Percentiles rank a stretch among this genome's conserved stretches.
These are phyloP conservation scores for Chrysanthemum makinoi DNA, from an alignment of 129 eudicot species.

Conservation along the genomic window DNA sequence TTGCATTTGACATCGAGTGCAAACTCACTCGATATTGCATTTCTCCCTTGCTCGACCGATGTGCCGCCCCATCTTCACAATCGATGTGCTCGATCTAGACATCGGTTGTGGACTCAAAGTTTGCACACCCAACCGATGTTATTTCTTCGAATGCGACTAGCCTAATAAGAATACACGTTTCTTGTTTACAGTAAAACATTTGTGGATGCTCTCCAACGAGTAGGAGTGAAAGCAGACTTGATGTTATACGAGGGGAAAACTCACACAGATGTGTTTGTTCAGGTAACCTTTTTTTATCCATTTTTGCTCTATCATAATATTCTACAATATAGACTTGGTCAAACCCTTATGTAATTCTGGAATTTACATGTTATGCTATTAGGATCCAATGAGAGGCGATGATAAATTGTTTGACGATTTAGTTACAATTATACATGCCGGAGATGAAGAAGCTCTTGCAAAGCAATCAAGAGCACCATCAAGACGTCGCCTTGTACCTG, in stretches of 20 bases:
- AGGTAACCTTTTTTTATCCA: constrained; percentile 42
- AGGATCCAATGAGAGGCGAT: constrained; percentile 99
- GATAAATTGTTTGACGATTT: constrained; percentile 85
- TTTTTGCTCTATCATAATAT: neutral
- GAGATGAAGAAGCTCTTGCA: constrained; percentile 65
- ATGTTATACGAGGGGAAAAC: constrained; percentile 84
- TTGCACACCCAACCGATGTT: too few relatives aligned
- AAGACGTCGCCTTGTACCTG: constrained; percentile 84
- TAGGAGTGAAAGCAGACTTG: constrained; percentile 73
- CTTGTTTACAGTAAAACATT: constrained; percentile 56
- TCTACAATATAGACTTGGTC: neutral
- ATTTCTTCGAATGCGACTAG: too few relatives aligned
- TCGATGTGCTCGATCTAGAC: too few relatives aligned
- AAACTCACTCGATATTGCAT: too few relatives aligned
- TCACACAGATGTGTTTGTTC: constrained; percentile 94
- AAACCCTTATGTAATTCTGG: constrained; percentile 5
- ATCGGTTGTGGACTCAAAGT: too few relatives aligned
- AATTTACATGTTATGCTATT: constrained; percentile 19
- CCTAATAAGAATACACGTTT: neutral
- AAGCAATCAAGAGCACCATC: constrained; percentile 63
- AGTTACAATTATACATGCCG: constrained; percentile 62
- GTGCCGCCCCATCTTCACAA: too few relatives aligned
- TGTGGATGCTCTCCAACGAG: constrained; percentile 72
- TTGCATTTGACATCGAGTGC: too few relatives aligned
- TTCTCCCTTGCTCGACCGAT: too few relatives aligned